Conservation (phyloP, 805 yeast species). For the Candida tallmaniae region DNA sequence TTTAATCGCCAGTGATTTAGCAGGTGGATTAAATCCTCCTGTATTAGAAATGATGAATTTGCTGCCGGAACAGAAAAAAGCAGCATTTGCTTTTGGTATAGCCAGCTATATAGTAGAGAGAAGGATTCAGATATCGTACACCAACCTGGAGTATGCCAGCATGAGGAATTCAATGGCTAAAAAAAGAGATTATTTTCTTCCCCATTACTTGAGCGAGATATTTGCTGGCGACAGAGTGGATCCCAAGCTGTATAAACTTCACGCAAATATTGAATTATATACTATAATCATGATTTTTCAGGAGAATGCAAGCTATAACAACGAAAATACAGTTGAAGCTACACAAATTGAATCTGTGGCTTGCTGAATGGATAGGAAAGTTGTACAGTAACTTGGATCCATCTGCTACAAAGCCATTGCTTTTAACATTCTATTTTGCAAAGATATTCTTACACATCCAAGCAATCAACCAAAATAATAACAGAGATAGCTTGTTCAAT, state of each 20-base stretch:
- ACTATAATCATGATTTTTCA: slow-evolving; percentile 5
- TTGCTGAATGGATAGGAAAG: slow-evolving; percentile 5
- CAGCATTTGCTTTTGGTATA: slow-evolving; percentile 2
- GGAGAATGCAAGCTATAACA: neutral
- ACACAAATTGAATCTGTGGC: slow-evolving; percentile 3
- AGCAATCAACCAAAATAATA: neutral
- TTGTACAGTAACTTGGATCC: slow-evolving; percentile 2
- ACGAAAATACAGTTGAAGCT: neutral
- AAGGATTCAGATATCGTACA: slow-evolving; percentile 3
- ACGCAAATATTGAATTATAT: slow-evolving; percentile 5
- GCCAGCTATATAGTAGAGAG: slow-evolving; percentile 2
- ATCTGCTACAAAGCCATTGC: slow-evolving; percentile 1
- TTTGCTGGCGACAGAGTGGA: neutral
- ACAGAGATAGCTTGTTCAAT: neutral
- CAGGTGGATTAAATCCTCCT: slow-evolving; percentile 7
- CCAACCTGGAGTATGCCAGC: neutral
- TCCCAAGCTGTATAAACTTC: slow-evolving; percentile 1
- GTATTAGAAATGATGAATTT: slow-evolving; percentile 1
- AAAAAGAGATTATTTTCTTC: slow-evolving; percentile 3
- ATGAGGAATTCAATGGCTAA: slow-evolving; percentile 2
- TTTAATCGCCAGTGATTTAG: slow-evolving; percentile 4
- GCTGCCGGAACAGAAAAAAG: neutral
- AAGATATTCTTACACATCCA: slow-evolving; percentile 1
- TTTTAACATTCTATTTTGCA: slow-evolving; percentile 3
- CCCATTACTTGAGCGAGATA: slow-evolving; percentile 3